Conservation (phyloP, 192 early-diverging fungal species). For the Coemansia asiatica region DNA sequence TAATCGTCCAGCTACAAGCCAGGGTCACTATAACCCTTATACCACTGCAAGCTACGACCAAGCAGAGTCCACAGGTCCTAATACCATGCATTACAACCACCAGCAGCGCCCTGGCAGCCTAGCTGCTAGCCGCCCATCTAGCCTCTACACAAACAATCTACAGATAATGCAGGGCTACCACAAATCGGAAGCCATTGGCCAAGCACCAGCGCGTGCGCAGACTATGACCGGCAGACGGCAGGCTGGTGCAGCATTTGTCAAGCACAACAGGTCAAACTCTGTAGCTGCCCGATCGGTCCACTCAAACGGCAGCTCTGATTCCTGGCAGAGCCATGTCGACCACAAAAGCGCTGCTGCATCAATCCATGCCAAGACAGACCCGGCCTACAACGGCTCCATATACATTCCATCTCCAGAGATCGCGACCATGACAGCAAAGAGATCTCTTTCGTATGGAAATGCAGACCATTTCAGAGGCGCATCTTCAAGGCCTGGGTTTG, state of each 20-base stretch:
- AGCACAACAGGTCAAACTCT: slow-evolving; percentile 10
- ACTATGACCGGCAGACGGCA: slow-evolving; percentile 22
- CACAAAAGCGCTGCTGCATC: slow-evolving; percentile 22
- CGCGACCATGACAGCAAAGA: slow-evolving; percentile 10
- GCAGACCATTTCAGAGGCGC: background rate
- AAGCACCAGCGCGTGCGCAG: background rate
- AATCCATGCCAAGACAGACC: slow-evolving; percentile 36
- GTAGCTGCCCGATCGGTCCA: slow-evolving; percentile 13
- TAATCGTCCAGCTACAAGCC: background rate
- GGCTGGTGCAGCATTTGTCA: slow-evolving; percentile 32
- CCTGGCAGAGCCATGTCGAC: slow-evolving; percentile 47
- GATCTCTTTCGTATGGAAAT: slow-evolving; percentile 27
- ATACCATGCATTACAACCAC: background rate
- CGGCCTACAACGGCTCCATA: slow-evolving; percentile 31
- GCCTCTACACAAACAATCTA: slow-evolving; percentile 8
- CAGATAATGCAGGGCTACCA: background rate
- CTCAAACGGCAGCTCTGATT: slow-evolving; percentile 32
- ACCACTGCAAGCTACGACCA: background rate
- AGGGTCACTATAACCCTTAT: background rate
- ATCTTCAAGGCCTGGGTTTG: background rate
- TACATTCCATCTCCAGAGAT: slow-evolving; percentile 18
- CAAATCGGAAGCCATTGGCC: background rate
- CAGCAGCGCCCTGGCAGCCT: slow-evolving; percentile 7
- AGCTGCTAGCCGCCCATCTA: slow-evolving; percentile 6
- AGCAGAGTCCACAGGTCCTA: background rate